Evolutionary conservation across 352 stramenopile genomes (phyloP).

Genomic region (Pythium pyrilobum): DNA sequence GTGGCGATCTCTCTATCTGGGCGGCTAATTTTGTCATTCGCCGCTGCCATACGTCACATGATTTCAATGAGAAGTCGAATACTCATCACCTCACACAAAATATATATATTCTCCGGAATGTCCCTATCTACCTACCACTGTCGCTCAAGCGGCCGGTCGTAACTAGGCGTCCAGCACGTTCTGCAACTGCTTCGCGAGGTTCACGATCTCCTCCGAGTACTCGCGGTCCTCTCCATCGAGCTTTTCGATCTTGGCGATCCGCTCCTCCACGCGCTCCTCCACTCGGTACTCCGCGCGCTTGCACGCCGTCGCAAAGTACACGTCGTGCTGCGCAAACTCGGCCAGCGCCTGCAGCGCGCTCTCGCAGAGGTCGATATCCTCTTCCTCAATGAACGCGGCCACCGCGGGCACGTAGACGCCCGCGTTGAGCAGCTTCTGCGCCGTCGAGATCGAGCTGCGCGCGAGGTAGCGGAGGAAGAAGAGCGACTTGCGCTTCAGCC

Average conservation of each 20-base stretch:
- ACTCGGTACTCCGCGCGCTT: constrained; percentile 46
- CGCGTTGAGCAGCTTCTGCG: constrained; percentile 35
- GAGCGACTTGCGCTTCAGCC: constrained; percentile 75
- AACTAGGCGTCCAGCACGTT: constrained; percentile 18
- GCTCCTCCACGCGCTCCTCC: constrained; percentile 37
- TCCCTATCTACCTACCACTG: constrained; percentile 7
- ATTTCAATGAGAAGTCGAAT: too few species aligned
- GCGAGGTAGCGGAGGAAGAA: constrained; percentile 84
- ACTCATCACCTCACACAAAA: too few species aligned
- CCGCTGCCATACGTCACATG: too few species aligned
- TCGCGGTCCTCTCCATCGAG: constrained; percentile 66
- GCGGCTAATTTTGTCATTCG: too few species aligned
- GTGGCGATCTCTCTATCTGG: too few species aligned
- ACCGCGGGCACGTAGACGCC: constrained; percentile 45
- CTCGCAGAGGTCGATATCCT: constrained; percentile 81
- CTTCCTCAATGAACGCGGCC: constrained; percentile 41
- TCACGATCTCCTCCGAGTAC: constrained; percentile 57
- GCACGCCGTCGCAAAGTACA: constrained; percentile 52
- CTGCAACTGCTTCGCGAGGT: constrained; percentile 44
- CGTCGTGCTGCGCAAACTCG: constrained; percentile 58
- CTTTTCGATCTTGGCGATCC: constrained; percentile 56
- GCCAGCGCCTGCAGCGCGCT: constrained; percentile 60
- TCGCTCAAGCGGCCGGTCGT: neutral
- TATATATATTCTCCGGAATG: neutral
- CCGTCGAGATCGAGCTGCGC: constrained; percentile 47